These are phyloP conservation scores for Berberis thunbergii DNA, from an alignment of 164 flowering plant genomes.

Conservation along the genomic window DNA sequence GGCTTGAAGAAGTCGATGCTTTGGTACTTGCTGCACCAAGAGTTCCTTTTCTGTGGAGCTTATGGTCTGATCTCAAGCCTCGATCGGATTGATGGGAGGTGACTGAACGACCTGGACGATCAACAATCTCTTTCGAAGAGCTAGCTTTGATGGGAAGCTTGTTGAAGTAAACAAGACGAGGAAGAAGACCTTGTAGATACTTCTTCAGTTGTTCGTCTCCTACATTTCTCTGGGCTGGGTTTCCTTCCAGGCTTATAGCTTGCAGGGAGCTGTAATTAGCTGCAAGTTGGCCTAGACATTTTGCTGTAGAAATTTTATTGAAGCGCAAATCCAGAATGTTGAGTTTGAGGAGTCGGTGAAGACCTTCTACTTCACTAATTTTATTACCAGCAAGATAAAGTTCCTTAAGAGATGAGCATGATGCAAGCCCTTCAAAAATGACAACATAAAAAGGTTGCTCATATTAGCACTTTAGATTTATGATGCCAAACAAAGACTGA, in stretches of 20 bases:
- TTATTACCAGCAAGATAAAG: constrained; percentile 89
- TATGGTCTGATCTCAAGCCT: constrained; percentile 48
- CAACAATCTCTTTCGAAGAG: constrained; percentile 56
- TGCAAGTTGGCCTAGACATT: constrained; percentile 88
- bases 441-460: background rate
- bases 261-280: constrained; percentile 85
- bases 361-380: constrained; percentile 94
- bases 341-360: constrained; percentile 85
- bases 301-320: constrained; percentile 88
- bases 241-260: constrained; percentile 89
- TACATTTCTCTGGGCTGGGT: constrained; percentile 89
- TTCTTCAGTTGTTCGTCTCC: constrained; percentile 92
- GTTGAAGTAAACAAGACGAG: constrained; percentile 67
- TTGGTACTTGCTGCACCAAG: constrained; percentile 32
- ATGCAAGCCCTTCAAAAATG: constrained; percentile 52
- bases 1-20: constrained; percentile 30
- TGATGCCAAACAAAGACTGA: no score
- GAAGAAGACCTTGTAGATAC: constrained; percentile 64
- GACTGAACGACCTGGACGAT: constrained; percentile 54
- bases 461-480: no score
- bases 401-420: constrained; percentile 84
- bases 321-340: constrained; percentile 71
- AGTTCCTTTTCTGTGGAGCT: constrained; percentile 38
- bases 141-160: constrained; percentile 51
- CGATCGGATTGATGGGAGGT: constrained; percentile 47